Percentiles rank a stretch among this genome's conserved stretches.
Conservation (phyloP, 2,329 filamentous ascomycete species). For the Alternaria viburni region DNA sequence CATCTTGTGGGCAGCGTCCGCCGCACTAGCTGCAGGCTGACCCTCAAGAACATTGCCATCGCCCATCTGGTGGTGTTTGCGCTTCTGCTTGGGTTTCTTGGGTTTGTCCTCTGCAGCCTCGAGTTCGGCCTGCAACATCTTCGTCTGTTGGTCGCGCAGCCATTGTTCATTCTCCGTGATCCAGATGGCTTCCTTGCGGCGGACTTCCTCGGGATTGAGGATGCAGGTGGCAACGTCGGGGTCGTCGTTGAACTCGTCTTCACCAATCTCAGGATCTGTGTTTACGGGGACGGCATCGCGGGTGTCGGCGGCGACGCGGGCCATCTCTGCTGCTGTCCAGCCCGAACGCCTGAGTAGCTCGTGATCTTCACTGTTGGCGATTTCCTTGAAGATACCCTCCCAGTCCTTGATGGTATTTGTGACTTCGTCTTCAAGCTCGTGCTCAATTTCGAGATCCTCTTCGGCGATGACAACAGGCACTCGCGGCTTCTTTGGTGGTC, state of each 20-base stretch:
- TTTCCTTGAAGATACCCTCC: conserved; percentile 38
- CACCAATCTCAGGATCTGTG: conserved; percentile 66
- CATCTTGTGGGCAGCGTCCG: conserved; percentile 55
- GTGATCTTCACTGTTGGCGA: conserved; percentile 38
- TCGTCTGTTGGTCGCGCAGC: conserved; percentile 84
- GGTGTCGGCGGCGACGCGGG: conserved; percentile 31
- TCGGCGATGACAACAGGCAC: conserved; percentile 46
- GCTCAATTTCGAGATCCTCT: conserved; percentile 56
- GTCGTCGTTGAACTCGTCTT: conserved; percentile 87
- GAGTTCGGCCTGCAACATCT: conserved; percentile 75
- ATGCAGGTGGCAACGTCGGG: conserved; percentile 84
- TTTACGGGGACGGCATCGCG: conserved; percentile 25
- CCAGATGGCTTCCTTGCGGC: conserved; percentile 91
- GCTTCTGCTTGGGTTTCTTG: conserved; percentile 57
- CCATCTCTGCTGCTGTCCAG: conserved; percentile 38
- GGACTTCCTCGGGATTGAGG: conserved; percentile 74
- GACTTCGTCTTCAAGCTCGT: conserved; percentile 55
- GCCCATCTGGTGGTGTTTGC: conserved; percentile 47
- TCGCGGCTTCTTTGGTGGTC: conserved; percentile 39
- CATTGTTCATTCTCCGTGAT: conserved; percentile 94
- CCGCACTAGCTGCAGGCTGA: conserved; percentile 51
- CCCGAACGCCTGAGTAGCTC: conserved; percentile 33
- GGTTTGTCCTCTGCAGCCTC: conserved; percentile 59
- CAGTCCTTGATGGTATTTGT: conserved; percentile 42
- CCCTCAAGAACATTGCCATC: conserved; percentile 53